phyloP scores from a whole-genome alignment of 2,329 filamentous ascomycete species.

The Penicillium occitanis region DNA sequence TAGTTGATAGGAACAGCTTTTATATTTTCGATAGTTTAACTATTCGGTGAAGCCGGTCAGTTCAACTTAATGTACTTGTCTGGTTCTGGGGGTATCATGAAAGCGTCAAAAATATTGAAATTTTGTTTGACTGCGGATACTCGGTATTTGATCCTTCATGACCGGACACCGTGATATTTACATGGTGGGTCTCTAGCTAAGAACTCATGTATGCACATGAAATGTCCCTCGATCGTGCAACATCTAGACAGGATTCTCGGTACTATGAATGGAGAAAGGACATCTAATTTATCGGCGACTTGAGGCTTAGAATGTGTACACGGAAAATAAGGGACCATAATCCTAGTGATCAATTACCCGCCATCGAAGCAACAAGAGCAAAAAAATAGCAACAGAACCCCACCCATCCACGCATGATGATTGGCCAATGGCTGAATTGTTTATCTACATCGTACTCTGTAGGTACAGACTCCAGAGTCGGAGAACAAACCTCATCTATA shows the following conservation, averaged over 20 bases:
- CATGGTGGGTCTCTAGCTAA: neutral
- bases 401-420: neutral
- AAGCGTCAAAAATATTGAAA: neutral
- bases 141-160: slow-evolving; percentile 1
- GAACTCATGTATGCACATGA: neutral
- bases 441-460: neutral
- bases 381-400: neutral
- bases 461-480: neutral
- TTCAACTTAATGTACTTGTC: neutral
- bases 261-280: neutral
- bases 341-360: neutral
- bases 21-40: neutral
- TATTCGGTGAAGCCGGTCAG: neutral
- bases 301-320: neutral
- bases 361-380: neutral
- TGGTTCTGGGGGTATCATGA: neutral
- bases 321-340: neutral
- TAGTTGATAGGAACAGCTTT: neutral
- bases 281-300: too few relatives aligned
- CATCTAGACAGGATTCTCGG: neutral
- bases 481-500: neutral
- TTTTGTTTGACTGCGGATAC: neutral
- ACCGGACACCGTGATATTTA: neutral
- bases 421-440: slow-evolving; percentile 4
- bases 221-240: neutral